Evolutionary conservation across 768 basidiomycete genomes (phyloP).

Genomic region (Tulasnella sp.): DNA sequence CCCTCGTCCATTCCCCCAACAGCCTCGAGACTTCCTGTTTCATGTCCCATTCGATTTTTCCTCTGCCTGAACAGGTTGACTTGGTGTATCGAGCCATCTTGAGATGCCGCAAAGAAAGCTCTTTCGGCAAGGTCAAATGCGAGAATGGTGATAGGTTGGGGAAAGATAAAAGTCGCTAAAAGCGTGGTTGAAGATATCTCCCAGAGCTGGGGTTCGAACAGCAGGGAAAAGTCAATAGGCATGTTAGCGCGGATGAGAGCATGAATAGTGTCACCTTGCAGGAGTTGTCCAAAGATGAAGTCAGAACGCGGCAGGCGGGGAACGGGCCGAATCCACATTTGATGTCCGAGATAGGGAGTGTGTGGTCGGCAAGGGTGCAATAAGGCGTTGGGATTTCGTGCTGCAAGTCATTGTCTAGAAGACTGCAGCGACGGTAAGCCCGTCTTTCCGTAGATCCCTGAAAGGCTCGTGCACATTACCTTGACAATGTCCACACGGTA

Average conservation of each 20-base stretch:
- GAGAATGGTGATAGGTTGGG: conserved; percentile 59
- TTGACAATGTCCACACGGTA: conserved; percentile 81
- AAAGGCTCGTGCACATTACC: conserved; percentile 42
- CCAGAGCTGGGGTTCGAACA: conserved; percentile 55
- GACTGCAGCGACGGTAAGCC: conserved; percentile 37
- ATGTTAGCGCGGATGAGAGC: neutral
- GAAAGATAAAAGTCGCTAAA: conserved; percentile 82
- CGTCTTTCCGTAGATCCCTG: neutral
- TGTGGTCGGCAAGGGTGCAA: conserved; percentile 82
- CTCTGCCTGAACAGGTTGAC: conserved; percentile 67
- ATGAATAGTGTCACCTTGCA: conserved; percentile 57
- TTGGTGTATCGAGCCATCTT: conserved; percentile 67
- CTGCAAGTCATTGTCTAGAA: conserved; percentile 67
- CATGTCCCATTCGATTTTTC: conserved; percentile 45
- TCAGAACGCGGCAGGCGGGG: conserved; percentile 67
- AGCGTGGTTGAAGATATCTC: conserved; percentile 65
- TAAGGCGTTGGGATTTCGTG: conserved; percentile 68
- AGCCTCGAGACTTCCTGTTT: conserved; percentile 44
- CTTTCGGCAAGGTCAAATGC: conserved; percentile 82
- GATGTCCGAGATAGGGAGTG: conserved; percentile 79
- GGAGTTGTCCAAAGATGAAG: conserved; percentile 79
- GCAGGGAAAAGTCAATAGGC: neutral
- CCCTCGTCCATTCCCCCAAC: conserved; percentile 64
- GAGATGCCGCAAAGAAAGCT: conserved; percentile 77
- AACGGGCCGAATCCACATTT: conserved; percentile 71